Conservation (phyloP, 2,329 filamentous ascomycete genomes). For the Chrysosporium queenslandicum region DNA sequence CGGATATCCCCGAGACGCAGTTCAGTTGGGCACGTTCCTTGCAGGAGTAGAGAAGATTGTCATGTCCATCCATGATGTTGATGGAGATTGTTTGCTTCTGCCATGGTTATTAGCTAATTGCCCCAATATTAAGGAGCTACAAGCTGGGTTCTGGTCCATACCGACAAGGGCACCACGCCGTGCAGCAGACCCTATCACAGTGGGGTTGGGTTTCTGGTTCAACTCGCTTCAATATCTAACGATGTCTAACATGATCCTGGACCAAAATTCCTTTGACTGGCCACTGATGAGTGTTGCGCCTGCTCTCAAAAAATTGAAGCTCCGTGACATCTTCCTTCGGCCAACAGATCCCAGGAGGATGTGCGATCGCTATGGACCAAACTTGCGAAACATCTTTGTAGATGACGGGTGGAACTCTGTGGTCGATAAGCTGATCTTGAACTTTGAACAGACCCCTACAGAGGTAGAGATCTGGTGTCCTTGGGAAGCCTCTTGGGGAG, state of each 20-base stretch:
- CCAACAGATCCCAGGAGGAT: not conserved
- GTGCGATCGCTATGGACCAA: not conserved
- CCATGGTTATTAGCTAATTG: not conserved
- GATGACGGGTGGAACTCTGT: not conserved
- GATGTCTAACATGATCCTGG: not conserved
- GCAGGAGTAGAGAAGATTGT: not conserved
- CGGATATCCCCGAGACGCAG: not conserved
- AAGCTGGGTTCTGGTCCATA: not conserved
- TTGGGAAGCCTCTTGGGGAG: not conserved
- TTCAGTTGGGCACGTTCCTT: not conserved
- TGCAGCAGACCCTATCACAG: not conserved
- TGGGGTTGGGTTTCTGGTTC: not conserved
- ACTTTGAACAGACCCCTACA: not conserved
- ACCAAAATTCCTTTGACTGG: not conserved
- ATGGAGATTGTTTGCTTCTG: not conserved
- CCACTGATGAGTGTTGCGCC: not conserved
- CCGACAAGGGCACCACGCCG: not conserved
- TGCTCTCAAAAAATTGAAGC: not conserved
- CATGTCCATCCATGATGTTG: not conserved
- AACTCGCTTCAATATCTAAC: not conserved
- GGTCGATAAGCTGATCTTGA: not conserved
- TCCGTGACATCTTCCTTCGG: not conserved
- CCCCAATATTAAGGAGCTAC: not conserved
- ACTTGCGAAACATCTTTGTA: not conserved
- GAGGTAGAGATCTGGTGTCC: slow-evolving; percentile 2